Evolutionary conservation across 441 rosid species (phyloP), one percentile per base, ranked within the genome.

Genomic region (Euphorbia celastroides): DNA sequence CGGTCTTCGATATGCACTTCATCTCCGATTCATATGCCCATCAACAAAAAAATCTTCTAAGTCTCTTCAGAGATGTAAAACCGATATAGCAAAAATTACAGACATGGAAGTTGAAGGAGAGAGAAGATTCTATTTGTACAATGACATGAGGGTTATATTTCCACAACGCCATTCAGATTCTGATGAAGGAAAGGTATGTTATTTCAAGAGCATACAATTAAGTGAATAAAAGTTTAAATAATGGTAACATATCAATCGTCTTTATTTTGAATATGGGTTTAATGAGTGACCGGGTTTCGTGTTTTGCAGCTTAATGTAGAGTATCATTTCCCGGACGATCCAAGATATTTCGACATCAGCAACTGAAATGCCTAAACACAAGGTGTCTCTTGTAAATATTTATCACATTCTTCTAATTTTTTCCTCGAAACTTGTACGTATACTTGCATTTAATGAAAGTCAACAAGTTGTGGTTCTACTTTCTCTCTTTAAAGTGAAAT

Each of bases 101-200:
- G 48, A 60, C 57, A 42, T 64, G 22, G 86, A 74, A 57, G 72
- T 64, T 62, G 84, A 78, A 26, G 85, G 75, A 57, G 84, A 90
- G 19, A 78, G 95, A 48, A 88, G 90, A 64, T 93, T 93, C 83
- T 93, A 89, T 76, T 74, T 93, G 60, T 90, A 87, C 80, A 93
- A 90, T 67, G 98, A 93, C 70, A 64, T 93, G 81, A 87, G 93
- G 77, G 96, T 84, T 1, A 93, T 93, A 60, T 93, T 93, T 76
- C 97, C 98, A 62, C 98, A 93, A 72, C 96, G 97, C 65, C 98
- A 93, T 82, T 81, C 97, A 32, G 98, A 93, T 66, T 68, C 90
- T 26, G 98, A 93, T 70, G 98, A 93, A 83, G 97, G 98, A 77
- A 87, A 90, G 98, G 98, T 93, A 84, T 65, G 23, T 38, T 4